Percentiles rank a stretch among this genome's conserved stretches.
These are phyloP conservation scores for Leptographium flavum DNA, from an alignment of 2,329 filamentous ascomycete genomes.

Conservation along the genomic window DNA sequence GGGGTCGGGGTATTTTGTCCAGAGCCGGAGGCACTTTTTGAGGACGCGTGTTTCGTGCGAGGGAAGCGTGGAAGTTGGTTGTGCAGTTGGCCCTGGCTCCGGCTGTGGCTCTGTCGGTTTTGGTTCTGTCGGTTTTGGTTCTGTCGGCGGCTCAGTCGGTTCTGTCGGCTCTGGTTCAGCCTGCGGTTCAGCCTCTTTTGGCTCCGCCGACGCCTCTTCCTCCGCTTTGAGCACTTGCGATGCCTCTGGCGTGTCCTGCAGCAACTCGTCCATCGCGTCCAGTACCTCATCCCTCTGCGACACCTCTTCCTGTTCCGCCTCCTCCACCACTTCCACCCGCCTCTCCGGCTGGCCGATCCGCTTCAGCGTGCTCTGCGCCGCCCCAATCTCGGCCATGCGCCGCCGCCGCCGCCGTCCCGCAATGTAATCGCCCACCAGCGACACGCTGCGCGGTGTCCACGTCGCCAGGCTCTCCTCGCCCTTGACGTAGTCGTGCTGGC, in stretches of 20 bases:
- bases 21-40: conserved; percentile 46
- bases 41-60: conserved; percentile 33
- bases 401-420: conserved; percentile 56
- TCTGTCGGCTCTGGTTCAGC: not conserved
- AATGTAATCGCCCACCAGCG: conserved; percentile 80
- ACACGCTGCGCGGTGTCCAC: conserved; percentile 84
- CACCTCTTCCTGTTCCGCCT: not conserved
- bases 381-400: conserved; percentile 68
- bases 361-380: conserved; percentile 51
- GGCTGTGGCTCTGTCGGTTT: conserved; percentile 20
- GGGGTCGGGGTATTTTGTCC: conserved; percentile 47
- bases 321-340: conserved; percentile 14
- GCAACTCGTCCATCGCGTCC: conserved; percentile 37
- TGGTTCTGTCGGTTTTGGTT: not conserved
- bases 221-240: conserved; percentile 23
- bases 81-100: conserved; percentile 13
- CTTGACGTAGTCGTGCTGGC: conserved; percentile 87
- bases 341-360: conserved; percentile 37
- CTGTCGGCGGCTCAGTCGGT: not conserved
- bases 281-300: not conserved
- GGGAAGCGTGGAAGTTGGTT: conserved; percentile 13
- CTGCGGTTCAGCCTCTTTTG: not conserved
- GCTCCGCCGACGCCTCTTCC: not conserved
- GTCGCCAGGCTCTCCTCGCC: conserved; percentile 75
- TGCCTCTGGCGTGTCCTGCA: conserved; percentile 41